Evolutionary conservation across 2,329 filamentous ascomycete genomes (phyloP).

Genomic region (Aspergillus phoenicis): DNA sequence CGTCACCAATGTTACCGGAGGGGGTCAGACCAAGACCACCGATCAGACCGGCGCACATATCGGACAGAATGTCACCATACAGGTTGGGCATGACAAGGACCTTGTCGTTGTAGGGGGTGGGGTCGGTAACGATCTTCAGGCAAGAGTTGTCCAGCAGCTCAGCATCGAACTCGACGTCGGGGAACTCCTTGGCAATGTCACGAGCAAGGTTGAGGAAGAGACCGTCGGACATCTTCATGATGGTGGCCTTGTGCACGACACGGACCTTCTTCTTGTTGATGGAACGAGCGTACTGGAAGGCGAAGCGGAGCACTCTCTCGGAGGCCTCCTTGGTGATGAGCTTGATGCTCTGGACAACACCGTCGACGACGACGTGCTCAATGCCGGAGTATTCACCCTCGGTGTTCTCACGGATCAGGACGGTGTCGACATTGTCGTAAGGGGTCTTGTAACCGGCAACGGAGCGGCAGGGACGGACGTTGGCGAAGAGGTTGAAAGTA

Average conservation of each 20-base stretch:
- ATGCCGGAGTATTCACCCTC: slow-evolving; percentile 99
- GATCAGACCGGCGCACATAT: slow-evolving; percentile 98
- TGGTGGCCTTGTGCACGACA: slow-evolving; percentile 98
- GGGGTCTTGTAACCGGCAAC: slow-evolving; percentile 98
- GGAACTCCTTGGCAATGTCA: slow-evolving; percentile 92
- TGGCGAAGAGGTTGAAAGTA: slow-evolving; percentile 99
- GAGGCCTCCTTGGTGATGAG: slow-evolving; percentile 94
- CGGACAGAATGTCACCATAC: slow-evolving; percentile 98
- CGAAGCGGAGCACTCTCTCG: slow-evolving; percentile 93
- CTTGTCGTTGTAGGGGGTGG: slow-evolving; percentile 97
- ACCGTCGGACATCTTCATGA: slow-evolving; percentile 99
- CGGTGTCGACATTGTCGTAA: slow-evolving; percentile 95
- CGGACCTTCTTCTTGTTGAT: slow-evolving; percentile 96
- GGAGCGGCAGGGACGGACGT: slow-evolving; percentile 95
- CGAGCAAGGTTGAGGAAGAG: slow-evolving; percentile 89
- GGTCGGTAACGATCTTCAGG: slow-evolving; percentile 97
- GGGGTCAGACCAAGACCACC: slow-evolving; percentile 96
- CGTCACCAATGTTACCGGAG: slow-evolving; percentile 97
- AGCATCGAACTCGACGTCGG: slow-evolving; percentile 91
- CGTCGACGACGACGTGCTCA: slow-evolving; percentile 96
- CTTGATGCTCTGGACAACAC: slow-evolving; percentile 99
- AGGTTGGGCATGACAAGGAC: slow-evolving; percentile 97
- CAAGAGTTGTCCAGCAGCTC: slow-evolving; percentile 99
- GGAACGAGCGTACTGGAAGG: slow-evolving; percentile 95
- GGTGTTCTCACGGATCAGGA: slow-evolving; percentile 98